Evolutionary conservation across 2,329 filamentous ascomycete species (phyloP).

Genomic region (Hymenotorrendiella dingleyae): DNA sequence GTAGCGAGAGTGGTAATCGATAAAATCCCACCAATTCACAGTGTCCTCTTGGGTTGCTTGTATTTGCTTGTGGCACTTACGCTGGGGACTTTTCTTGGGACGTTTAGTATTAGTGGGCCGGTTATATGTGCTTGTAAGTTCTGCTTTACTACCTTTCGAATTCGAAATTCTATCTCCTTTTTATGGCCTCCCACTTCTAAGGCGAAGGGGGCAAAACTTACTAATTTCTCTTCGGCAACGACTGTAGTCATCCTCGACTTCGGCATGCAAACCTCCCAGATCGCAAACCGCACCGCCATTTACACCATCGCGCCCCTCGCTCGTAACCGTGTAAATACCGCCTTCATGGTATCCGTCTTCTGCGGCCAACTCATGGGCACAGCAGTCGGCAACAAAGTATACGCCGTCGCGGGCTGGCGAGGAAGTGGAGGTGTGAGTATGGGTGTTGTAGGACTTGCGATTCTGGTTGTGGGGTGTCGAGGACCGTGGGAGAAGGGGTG

Average conservation of each 20-base stretch:
- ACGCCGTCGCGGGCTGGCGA: slow-evolving; percentile 50
- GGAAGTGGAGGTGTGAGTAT: slow-evolving; percentile 50
- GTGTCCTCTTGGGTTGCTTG: slow-evolving; percentile 55
- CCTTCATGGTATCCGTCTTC: slow-evolving; percentile 74
- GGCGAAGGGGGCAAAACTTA: too few relatives aligned
- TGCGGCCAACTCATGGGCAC: slow-evolving; percentile 70
- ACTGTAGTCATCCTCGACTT: slow-evolving; percentile 66
- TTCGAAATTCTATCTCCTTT: too few relatives aligned
- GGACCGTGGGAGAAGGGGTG: slow-evolving; percentile 53
- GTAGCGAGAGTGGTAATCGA: slow-evolving; percentile 59
- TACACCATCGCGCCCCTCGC: slow-evolving; percentile 66
- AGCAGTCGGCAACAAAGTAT: slow-evolving; percentile 50
- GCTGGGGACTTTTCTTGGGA: slow-evolving; percentile 64
- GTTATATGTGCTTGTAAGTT: slow-evolving; percentile 67
- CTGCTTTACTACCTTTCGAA: too few relatives aligned
- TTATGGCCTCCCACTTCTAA: too few relatives aligned
- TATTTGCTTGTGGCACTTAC: slow-evolving; percentile 56
- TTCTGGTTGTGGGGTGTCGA: slow-evolving; percentile 40
- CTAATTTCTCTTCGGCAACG: too few relatives aligned
- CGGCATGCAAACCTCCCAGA: slow-evolving; percentile 66
- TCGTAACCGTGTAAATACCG: slow-evolving; percentile 72
- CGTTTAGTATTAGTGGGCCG: slow-evolving; percentile 61
- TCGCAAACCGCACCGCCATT: slow-evolving; percentile 65
- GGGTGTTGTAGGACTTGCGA: slow-evolving; percentile 43
- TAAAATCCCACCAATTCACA: slow-evolving; percentile 60